Percentiles rank a stretch among this genome's conserved stretches.
phyloP scores from a whole-genome alignment of 2,329 filamentous ascomycete genomes.

The Rhexocercosporidium sp. region DNA sequence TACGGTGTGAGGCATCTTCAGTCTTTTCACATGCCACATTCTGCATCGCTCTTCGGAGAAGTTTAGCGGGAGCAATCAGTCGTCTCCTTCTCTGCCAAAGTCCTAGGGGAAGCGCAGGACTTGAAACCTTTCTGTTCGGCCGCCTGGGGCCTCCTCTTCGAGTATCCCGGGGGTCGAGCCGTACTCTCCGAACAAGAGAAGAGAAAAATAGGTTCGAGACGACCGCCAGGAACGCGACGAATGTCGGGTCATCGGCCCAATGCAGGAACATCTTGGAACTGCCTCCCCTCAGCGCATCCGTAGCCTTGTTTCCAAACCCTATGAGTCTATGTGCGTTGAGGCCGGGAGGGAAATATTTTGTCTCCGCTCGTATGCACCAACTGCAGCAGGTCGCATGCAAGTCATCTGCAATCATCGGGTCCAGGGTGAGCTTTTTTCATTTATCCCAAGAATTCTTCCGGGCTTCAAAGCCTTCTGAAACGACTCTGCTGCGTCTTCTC shows the following conservation, averaged over 20 bases:
- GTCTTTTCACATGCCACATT: neutral
- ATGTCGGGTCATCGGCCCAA: neutral
- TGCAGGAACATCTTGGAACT: neutral
- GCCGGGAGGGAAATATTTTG: neutral
- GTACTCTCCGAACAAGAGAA: neutral
- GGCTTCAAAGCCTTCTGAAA: conserved; percentile 27
- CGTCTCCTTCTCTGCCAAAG: neutral
- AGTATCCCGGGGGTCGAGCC: neutral
- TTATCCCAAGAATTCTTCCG: conserved; percentile 26
- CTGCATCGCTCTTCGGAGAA: neutral
- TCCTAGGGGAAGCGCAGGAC: neutral
- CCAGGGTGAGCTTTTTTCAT: conserved; percentile 6
- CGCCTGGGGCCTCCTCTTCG: neutral
- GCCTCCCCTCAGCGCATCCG: neutral
- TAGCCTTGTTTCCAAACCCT: neutral
- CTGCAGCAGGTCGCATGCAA: conserved; percentile 29
- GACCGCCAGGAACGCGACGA: neutral
- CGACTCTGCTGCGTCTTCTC: conserved; percentile 24
- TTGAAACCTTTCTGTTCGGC: neutral
- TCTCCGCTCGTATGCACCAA: conserved; percentile 9
- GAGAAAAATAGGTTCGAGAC: neutral
- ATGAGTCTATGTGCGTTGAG: neutral
- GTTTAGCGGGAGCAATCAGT: neutral
- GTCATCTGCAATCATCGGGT: conserved; percentile 27
- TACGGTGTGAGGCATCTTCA: neutral